Conservation (phyloP, 179 eudicot species). For the Beta corolliflora region DNA sequence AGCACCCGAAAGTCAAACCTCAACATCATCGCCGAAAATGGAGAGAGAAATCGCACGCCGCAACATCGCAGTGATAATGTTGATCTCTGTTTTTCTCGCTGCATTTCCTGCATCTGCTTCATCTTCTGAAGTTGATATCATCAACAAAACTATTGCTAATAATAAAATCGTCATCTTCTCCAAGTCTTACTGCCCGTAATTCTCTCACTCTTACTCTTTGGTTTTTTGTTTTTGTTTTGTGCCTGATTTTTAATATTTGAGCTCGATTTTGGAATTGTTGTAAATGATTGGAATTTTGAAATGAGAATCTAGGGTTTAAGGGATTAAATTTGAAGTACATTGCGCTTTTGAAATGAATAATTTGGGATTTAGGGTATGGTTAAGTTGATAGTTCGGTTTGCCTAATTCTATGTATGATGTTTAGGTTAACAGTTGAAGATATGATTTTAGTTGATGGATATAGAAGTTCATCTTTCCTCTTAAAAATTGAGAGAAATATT, state of each 20-base stretch:
- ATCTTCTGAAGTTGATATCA: constrained; percentile 49
- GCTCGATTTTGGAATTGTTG: neutral
- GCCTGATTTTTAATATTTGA: neutral
- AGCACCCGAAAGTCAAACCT: neutral
- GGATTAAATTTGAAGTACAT: neutral
- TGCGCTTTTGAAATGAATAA: neutral
- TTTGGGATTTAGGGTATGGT: neutral
- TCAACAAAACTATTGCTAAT: constrained; percentile 82
- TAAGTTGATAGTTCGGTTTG: neutral
- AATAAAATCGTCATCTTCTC: constrained; percentile 89
- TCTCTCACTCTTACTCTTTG: constrained; percentile 18
- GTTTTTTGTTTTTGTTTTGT: neutral
- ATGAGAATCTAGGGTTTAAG: neutral
- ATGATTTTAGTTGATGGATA: neutral
- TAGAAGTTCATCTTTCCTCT: neutral
- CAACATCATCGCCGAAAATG: constrained; percentile 16
- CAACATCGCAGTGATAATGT: constrained; percentile 11
- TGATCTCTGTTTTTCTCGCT: constrained; percentile 21
- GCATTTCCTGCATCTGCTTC: constrained; percentile 31
- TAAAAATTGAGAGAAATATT: neutral
- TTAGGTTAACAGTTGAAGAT: neutral
- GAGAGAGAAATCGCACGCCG: constrained; percentile 17
- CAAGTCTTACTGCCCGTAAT: constrained; percentile 93
- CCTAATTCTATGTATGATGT: neutral
- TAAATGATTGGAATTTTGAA: no score